Conservation (phyloP, 2,329 filamentous ascomycete genomes). For the Penicillium sp. region DNA sequence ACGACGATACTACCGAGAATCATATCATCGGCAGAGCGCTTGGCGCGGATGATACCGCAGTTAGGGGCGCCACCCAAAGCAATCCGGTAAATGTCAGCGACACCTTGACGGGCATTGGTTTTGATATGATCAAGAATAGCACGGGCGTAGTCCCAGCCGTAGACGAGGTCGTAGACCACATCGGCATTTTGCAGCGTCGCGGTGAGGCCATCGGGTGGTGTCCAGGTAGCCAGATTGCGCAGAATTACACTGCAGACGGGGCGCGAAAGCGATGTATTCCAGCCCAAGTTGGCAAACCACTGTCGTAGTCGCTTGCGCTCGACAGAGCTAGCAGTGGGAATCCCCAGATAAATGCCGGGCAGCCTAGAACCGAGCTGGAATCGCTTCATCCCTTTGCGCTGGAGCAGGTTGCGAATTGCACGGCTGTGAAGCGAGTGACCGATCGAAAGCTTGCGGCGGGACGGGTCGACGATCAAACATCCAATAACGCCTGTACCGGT, state of each 20-base stretch:
- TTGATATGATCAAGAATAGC: constrained; percentile 75
- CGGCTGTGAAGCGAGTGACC: constrained; percentile 86
- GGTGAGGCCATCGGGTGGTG: constrained; percentile 74
- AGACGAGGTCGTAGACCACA: constrained; percentile 80
- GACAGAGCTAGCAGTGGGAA: constrained; percentile 68
- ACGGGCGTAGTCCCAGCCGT: constrained; percentile 75
- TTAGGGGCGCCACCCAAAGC: constrained; percentile 71
- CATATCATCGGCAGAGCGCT: constrained; percentile 66
- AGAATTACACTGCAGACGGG: constrained; percentile 74
- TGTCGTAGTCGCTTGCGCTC: constrained; percentile 65
- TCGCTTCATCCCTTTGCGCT: constrained; percentile 72
- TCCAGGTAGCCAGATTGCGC: constrained; percentile 72
- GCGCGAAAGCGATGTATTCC: constrained; percentile 71
- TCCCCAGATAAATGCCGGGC: constrained; percentile 83
- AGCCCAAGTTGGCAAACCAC: constrained; percentile 90
- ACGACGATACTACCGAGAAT: constrained; percentile 79
- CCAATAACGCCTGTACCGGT: constrained; percentile 75
- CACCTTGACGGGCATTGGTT: constrained; percentile 73
- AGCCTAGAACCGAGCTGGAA: constrained; percentile 81
- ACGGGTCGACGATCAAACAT: constrained; percentile 85
- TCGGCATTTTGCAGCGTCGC: constrained; percentile 73
- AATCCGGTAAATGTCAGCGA: constrained; percentile 76
- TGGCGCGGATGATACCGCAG: constrained; percentile 83
- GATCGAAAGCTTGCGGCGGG: constrained; percentile 83
- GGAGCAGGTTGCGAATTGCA: constrained; percentile 74